A percentile compares a stretch with the other conserved stretches of the same genome.
These are phyloP conservation scores for Artemisia argyi DNA, from an alignment of 129 eudicot species.

Conservation along the genomic window DNA sequence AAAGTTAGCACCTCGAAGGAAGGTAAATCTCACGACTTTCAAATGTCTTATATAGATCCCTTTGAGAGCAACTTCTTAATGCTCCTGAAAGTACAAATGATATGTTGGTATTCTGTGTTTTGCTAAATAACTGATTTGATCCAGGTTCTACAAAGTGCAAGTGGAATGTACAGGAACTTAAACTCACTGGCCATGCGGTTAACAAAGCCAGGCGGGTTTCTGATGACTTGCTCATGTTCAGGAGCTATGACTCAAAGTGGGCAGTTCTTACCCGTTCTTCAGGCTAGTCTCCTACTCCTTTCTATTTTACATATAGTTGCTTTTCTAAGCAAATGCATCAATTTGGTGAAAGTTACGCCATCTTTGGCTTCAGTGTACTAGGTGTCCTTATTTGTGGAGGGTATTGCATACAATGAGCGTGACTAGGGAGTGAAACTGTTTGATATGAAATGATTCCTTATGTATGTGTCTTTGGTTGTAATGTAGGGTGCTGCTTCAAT, in stretches of 20 bases:
- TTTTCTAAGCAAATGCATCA: background rate
- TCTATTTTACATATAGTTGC: background rate
- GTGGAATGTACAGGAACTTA: conserved; percentile 93
- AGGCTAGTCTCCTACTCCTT: conserved; percentile 43
- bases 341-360: background rate
- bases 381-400: too few species aligned
- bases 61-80: too few species aligned
- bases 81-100: too few species aligned
- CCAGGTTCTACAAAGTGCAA: conserved; percentile 87
- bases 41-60: background rate
- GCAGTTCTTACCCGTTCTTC: conserved; percentile 64
- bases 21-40: conserved; percentile 39
- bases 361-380: too few species aligned
- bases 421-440: background rate
- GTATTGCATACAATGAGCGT: too few species aligned
- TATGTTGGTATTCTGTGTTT: background rate
- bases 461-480: background rate
- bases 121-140: conserved; percentile 12
- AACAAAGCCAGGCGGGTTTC: conserved; percentile 75
- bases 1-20: conserved; percentile 81
- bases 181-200: conserved; percentile 86
- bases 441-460: conserved; percentile 4
- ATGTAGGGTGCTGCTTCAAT: conserved; percentile 76
- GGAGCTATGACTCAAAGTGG: conserved; percentile 99
- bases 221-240: conserved; percentile 98